Conservation (phyloP, 345 rosid genomes). For the Nasturtium officinale region DNA sequence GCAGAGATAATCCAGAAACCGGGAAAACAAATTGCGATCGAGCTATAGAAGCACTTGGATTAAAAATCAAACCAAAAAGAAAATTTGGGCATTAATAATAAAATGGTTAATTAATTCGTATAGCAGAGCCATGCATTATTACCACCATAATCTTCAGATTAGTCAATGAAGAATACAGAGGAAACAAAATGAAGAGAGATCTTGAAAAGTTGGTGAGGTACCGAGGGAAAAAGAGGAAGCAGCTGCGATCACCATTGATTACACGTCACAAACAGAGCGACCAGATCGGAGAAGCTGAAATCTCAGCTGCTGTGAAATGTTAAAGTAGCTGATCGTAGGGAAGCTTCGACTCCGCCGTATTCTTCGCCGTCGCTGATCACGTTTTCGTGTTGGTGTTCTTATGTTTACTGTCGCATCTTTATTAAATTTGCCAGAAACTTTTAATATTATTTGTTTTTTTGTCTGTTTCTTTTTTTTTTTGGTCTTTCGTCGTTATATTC, state of each 20-base stretch:
- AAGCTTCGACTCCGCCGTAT: conserved; percentile 27
- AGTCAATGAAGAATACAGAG: conserved; percentile 13
- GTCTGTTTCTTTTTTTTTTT: conserved; percentile 15
- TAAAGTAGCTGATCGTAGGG: not conserved
- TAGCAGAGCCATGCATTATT: conserved; percentile 31
- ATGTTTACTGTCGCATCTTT: conserved; percentile 37
- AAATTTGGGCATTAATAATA: conserved; percentile 19
- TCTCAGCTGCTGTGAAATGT: conserved; percentile 30
- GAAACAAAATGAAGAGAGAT: conserved; percentile 10
- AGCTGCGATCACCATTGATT: conserved; percentile 73
- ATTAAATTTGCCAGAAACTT: conserved; percentile 22
- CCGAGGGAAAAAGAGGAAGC: conserved; percentile 67
- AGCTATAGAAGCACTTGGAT: conserved; percentile 10
- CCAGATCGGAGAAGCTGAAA: conserved; percentile 21
- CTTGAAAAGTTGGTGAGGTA: conserved; percentile 38
- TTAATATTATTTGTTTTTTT: not conserved
- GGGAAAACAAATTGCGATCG: not conserved
- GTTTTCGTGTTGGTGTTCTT: conserved; percentile 36
- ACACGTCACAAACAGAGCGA: conserved; percentile 25
- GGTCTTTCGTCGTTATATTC: no score
- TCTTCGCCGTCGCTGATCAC: conserved; percentile 37
- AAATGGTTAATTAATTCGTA: not conserved
- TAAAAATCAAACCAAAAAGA: conserved; percentile 6
- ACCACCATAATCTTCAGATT: conserved; percentile 5
- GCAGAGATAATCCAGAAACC: conserved; percentile 2